Conservation (phyloP, 129 eudicot genomes). For the Arctium lappa region DNA sequence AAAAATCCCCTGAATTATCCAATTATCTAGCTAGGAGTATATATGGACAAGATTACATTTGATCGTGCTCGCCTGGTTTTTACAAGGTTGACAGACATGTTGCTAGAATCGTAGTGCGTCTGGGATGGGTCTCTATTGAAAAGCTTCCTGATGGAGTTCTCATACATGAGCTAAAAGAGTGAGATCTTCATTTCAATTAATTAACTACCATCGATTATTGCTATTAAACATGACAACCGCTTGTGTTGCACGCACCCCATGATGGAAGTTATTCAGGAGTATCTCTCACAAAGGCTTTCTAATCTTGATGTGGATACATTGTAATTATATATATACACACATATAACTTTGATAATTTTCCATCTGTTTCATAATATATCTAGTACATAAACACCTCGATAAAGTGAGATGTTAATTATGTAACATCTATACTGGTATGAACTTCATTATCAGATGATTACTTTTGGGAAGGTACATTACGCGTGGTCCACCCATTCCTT, state of each 20-base stretch:
- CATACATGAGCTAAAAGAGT: conserved; percentile 28
- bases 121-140: conserved; percentile 31
- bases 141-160: conserved; percentile 34
- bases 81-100: conserved; percentile 34
- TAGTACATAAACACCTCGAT: background rate
- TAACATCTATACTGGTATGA: conserved; percentile 15
- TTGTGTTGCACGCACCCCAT: conserved; percentile 22
- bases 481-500: background rate
- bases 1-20: background rate
- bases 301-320: conserved; percentile 21
- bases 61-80: background rate
- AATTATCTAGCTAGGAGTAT: too few species aligned
- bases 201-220: background rate
- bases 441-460: conserved; percentile 36
- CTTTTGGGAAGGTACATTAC: conserved; percentile 33
- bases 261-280: conserved; percentile 26
- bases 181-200: background rate
- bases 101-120: conserved; percentile 23
- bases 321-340: background rate
- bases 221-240: background rate
- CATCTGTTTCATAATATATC: background rate
- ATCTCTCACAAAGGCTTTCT: conserved; percentile 21
- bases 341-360: background rate
- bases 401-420: conserved; percentile 4
- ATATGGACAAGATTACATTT: too few species aligned